These are phyloP conservation scores for Haplographium delicatum DNA, from an alignment of 495 filamentous ascomycete genomes.

Conservation along the genomic window DNA sequence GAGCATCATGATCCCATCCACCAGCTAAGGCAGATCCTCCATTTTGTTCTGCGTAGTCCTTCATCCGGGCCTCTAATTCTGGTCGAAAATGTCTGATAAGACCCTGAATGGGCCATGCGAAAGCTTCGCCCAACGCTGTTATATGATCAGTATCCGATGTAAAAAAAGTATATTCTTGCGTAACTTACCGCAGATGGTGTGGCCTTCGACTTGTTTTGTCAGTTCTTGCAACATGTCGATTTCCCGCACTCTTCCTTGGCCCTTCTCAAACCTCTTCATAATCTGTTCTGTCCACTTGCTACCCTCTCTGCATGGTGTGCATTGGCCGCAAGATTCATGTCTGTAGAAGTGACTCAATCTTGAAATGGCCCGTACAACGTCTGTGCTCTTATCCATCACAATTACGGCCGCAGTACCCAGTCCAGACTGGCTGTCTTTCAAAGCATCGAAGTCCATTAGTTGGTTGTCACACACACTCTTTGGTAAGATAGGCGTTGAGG, in stretches of 20 bases:
- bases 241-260: slow-evolving; percentile 79
- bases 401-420: slow-evolving; percentile 97
- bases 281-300: slow-evolving; percentile 98
- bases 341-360: slow-evolving; percentile 94
- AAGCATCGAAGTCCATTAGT: slow-evolving; percentile 97
- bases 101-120: slow-evolving; percentile 97
- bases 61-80: slow-evolving; percentile 85
- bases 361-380: slow-evolving; percentile 89
- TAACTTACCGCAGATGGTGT: slow-evolving; percentile 85
- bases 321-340: slow-evolving; percentile 97
- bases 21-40: slow-evolving; percentile 74
- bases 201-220: slow-evolving; percentile 98
- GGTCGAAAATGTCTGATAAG: slow-evolving; percentile 96
- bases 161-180: neutral
- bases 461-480: slow-evolving; percentile 84
- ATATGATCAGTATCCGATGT: slow-evolving; percentile 12
- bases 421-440: slow-evolving; percentile 96
- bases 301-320: slow-evolving; percentile 96
- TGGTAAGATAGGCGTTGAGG: slow-evolving; percentile 91
- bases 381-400: slow-evolving; percentile 96
- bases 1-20: slow-evolving; percentile 76
- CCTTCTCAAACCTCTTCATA: slow-evolving; percentile 92
- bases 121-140: slow-evolving; percentile 85
- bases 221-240: slow-evolving; percentile 99
- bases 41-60: slow-evolving; percentile 61